A percentile compares a stretch with the other conserved stretches of the same genome.
phyloP scores from a whole-genome alignment of 768 basidiomycete species.

The Lactarius evosmus region DNA sequence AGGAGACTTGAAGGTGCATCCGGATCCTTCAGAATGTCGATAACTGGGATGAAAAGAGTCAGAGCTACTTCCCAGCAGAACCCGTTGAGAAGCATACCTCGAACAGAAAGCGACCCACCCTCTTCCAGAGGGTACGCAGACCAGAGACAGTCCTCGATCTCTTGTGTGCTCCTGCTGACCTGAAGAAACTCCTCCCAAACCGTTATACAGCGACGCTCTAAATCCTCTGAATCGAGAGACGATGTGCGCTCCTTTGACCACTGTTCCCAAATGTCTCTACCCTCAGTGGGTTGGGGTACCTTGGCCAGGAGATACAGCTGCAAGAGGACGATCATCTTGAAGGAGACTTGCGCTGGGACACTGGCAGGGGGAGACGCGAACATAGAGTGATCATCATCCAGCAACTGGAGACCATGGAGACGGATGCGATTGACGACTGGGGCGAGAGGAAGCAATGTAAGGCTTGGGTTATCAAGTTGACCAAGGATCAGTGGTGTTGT shows the following conservation, averaged over 20 bases:
- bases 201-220: constrained; percentile 37
- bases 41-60: constrained; percentile 11
- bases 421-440: constrained; percentile 29
- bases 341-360: constrained; percentile 12
- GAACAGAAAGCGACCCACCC: constrained; percentile 19
- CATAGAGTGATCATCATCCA: constrained; percentile 12
- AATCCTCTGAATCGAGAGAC: constrained; percentile 31
- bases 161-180: constrained; percentile 38
- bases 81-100: constrained; percentile 28
- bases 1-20: constrained; percentile 17
- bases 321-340: constrained; percentile 30
- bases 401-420: constrained; percentile 22
- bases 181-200: constrained; percentile 46
- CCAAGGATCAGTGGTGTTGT: constrained; percentile 20
- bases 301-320: constrained; percentile 26
- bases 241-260: constrained; percentile 39
- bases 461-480: background rate
- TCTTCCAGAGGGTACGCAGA: constrained; percentile 40
- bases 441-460: constrained; percentile 10
- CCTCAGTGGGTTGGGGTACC: background rate
- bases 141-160: constrained; percentile 52
- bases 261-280: constrained; percentile 41
- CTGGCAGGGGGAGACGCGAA: background rate
- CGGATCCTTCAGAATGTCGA: constrained; percentile 21
- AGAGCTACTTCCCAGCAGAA: background rate